Conservation (phyloP, 169 alveolate genomes). For the Cryptosporidium canis region DNA sequence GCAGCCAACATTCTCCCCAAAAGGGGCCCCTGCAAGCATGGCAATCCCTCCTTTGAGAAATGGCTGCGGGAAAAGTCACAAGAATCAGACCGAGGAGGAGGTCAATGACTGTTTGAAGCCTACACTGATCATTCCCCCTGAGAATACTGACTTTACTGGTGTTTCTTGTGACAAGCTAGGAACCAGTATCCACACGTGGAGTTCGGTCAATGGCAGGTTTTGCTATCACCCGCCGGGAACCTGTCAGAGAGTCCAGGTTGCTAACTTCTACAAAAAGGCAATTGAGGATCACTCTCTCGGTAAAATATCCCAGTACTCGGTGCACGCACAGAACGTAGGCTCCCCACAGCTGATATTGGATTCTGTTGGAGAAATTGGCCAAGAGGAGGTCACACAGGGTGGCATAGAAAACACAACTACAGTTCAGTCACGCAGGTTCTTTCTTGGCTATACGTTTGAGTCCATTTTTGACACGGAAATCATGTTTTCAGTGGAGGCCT, state of each 20-base stretch:
- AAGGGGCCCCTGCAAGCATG: constrained; percentile 48
- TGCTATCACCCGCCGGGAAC: constrained; percentile 71
- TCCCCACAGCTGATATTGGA: constrained; percentile 43
- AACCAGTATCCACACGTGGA: constrained; percentile 65
- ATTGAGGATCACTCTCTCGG: constrained; percentile 59
- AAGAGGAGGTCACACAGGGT: not conserved
- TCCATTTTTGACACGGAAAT: constrained; percentile 70
- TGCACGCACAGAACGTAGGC: constrained; percentile 43
- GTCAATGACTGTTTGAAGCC: constrained; percentile 53
- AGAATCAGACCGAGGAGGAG: constrained; percentile 46
- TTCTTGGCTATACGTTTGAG: constrained; percentile 59
- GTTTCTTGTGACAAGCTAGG: constrained; percentile 68
- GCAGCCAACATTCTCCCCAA: constrained; percentile 65
- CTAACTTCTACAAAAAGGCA: constrained; percentile 35
- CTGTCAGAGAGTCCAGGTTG: constrained; percentile 56
- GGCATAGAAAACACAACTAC: not conserved
- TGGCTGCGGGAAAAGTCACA: constrained; percentile 33
- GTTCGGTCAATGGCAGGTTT: constrained; percentile 61
- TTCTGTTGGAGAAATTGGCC: constrained; percentile 6
- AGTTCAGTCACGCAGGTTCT: constrained; percentile 32
- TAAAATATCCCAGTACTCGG: constrained; percentile 47
- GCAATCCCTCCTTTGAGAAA: constrained; percentile 41
- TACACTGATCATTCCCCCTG: constrained; percentile 67
- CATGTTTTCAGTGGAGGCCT: constrained; percentile 71
- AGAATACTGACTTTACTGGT: constrained; percentile 55